Evolutionary conservation across 1,284 basidiomycete genomes (phyloP).

Genomic region (Cystobasidium pallidum): DNA sequence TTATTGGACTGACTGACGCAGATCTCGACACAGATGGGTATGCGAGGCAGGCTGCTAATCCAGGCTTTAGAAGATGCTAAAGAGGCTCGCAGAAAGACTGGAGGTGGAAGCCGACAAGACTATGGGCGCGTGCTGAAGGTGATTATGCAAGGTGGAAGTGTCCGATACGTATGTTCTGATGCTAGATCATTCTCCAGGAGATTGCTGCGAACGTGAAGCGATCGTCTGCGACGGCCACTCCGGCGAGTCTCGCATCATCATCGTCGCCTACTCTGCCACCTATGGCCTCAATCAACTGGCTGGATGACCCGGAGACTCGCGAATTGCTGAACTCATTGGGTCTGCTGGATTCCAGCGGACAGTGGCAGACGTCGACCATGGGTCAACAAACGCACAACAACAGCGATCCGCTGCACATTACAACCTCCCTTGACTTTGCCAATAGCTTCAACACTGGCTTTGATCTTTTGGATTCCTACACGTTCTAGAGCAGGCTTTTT

Average conservation of each 20-base stretch:
- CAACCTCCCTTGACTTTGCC: conserved; percentile 17
- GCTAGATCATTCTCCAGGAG: conserved; percentile 1
- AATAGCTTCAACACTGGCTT: conserved; percentile 26
- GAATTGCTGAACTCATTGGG: conserved; percentile 26
- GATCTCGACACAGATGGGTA: background rate
- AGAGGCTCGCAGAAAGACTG: conserved; percentile 32
- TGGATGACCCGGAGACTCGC: conserved; percentile 35
- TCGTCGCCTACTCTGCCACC: background rate
- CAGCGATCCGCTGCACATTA: conserved; percentile 4
- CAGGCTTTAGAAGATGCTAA: conserved; percentile 38
- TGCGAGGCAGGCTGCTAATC: conserved; percentile 21
- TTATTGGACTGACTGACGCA: background rate
- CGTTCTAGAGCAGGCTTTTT: background rate
- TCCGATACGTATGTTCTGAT: background rate
- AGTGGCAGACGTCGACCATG: conserved; percentile 2
- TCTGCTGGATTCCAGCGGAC: conserved; percentile 7
- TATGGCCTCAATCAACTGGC: conserved; percentile 26
- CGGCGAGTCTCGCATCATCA: background rate
- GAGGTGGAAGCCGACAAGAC: conserved; percentile 11
- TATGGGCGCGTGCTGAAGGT: conserved; percentile 32
- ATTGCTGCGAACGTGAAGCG: conserved; percentile 20
- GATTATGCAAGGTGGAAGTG: background rate
- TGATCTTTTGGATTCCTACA: conserved; percentile 19
- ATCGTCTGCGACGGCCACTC: conserved; percentile 1
- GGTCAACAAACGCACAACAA: background rate